Base-by-base conservation (phyloP, 768 basidiomycete species). In the Roridomyces roridus region DNA sequence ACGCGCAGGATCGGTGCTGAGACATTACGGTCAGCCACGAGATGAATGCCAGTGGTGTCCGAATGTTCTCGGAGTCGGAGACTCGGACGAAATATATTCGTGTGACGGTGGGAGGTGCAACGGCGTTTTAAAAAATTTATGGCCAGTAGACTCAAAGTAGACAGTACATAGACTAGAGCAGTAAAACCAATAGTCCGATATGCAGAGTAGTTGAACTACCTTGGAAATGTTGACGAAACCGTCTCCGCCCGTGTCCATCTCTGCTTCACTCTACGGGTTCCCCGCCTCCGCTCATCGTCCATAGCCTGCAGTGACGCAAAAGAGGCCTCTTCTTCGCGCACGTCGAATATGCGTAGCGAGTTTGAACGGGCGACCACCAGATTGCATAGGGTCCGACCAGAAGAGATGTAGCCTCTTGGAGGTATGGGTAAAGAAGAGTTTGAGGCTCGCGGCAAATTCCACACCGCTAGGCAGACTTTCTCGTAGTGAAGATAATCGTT, bases 291-390 rank as follows among this genome's bases (percentile, higher is more conserved):
- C 59, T 88, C 85, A 26, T 81, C 80, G 64, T 86, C 88, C 69
- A 85, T 85, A 23, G 72, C n/a, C n/a, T n/a, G 74, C 51, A 80
- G 78, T n/a, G 77, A 67, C 8, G 78, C 76, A 40, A 90, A 76
- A 0, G 83, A 81, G 7, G 79, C 80, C 3, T 79, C 81, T 65
- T 91, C 86, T 66, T 94, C 90, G 43, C 86, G 76, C 34, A 98
- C 86, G 70, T 94, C 93, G 71, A 93, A 99, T 28, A 98, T 82
- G 46, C 94, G 86, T 47, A 98, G 75, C 43, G 90, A 71, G 68
- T 87, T 92, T 2, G 88, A 85, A 11, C 94, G 84, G 24, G 95
- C 96, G 28, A 96, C 87, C 43, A 98, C 89, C 45, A 99, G 76
- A 74, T 98, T 95, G 72, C 88, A 87, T 44, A 93, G 69, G n/a